Evolutionary conservation across 345 rosid species (phyloP), one percentile per base, ranked within the genome.

Genomic region (Arabidopsis suecica): DNA sequence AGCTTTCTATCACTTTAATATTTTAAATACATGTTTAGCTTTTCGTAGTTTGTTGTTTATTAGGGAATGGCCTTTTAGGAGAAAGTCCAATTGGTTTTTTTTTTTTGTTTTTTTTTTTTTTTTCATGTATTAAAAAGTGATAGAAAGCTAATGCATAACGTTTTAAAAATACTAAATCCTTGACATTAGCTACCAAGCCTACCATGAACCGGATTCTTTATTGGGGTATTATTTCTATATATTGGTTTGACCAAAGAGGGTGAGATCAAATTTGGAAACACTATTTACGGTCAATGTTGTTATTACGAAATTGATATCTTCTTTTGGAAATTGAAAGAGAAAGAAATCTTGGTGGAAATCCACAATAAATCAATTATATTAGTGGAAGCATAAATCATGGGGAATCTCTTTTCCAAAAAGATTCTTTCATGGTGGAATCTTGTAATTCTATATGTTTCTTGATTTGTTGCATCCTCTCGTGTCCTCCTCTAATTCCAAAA

Each of bases 311-410:
- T 75, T 68, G 38, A 28, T 51, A 68, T 61, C 64, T 68, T 32
- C 63, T 61, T 40, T 41, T 33, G 18, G 69, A 42, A 60, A 74
- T 9, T 47, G 53, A 38, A 25, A 58, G 66, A 33, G 45, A 75
- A 61, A 53, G n/a, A 69, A 44, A 62, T 76, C 9, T 54, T 69
- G 65, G 80, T 76, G 75, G 75, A 69, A 54, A 76, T 76, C 75
- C 74, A 76, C 74, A 55, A 42, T 20, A 54, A 61, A 16, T 75
- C 79, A 68, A 61, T 61, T 75, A 30, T 13, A 40, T 33, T 61
- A 69, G 79, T 76, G 79, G 70, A 69, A 42, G 59, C 79, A 76
- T 76, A 54, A 76, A 62, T 76, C 75, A 54, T 54, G 75, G 75
- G 48, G 65, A 76, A 76, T 76, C 75, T 76, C 9, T 61, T 69